These are phyloP conservation scores for Physcia stellaris DNA, from an alignment of 495 filamentous ascomycete species.

Conservation along the genomic window DNA sequence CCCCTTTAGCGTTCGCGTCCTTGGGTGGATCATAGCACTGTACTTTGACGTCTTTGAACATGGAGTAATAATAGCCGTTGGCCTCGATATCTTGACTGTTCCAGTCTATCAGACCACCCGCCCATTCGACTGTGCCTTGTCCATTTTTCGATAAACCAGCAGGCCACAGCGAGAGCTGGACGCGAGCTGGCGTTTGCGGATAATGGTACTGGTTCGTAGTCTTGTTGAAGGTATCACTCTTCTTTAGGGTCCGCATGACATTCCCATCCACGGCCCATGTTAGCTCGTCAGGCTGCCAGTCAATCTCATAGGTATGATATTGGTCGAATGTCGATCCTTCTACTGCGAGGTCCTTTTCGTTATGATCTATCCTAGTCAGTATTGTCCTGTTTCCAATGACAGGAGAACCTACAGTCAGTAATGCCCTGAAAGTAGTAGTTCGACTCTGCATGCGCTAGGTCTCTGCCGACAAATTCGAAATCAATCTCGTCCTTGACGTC, in stretches of 20 bases:
- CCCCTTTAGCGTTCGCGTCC: constrained; percentile 44
- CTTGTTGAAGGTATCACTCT: constrained; percentile 68
- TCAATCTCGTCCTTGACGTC: constrained; percentile 98
- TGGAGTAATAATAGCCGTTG: constrained; percentile 80
- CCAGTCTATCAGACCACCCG: constrained; percentile 86
- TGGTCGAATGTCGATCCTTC: constrained; percentile 57
- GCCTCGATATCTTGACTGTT: constrained; percentile 64
- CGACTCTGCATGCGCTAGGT: constrained; percentile 66
- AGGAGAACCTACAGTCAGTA: constrained; percentile 58
- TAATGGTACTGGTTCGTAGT: constrained; percentile 72
- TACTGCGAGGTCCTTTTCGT: constrained; percentile 58
- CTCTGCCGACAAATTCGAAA: constrained; percentile 81
- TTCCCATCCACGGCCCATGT: constrained; percentile 77
- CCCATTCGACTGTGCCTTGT: constrained; percentile 78
- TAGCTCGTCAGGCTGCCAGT: constrained; percentile 77
- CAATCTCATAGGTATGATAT: constrained; percentile 83
- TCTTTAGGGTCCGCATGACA: constrained; percentile 56
- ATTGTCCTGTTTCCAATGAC: neutral
- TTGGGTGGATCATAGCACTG: constrained; percentile 68
- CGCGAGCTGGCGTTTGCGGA: constrained; percentile 85
- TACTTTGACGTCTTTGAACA: constrained; percentile 61
- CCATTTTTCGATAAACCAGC: constrained; percentile 69
- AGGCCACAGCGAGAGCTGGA: constrained; percentile 94
- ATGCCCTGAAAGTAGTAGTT: constrained; percentile 98
- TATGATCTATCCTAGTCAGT: constrained; percentile 43